Conservation (phyloP, 441 rosid species). For the Monsonia emarginata region DNA sequence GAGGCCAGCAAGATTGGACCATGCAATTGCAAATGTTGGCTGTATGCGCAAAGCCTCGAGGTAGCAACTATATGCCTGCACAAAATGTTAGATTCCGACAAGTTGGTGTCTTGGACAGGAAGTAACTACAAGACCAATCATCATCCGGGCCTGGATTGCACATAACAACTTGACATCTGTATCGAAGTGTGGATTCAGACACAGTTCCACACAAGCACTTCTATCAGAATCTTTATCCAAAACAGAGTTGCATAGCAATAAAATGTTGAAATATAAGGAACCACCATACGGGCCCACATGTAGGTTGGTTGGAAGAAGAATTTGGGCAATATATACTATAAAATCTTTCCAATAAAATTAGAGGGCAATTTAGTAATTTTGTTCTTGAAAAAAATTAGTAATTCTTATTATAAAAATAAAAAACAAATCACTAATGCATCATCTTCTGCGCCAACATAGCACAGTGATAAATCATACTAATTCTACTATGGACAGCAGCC, state of each 20-base stretch:
- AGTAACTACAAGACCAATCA: constrained; percentile 71
- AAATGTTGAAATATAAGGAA: background rate
- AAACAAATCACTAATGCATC: constrained; percentile 14
- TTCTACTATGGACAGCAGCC: constrained; percentile 6
- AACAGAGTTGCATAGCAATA: constrained; percentile 17
- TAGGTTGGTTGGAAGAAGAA: constrained; percentile 14
- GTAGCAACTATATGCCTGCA: constrained; percentile 98
- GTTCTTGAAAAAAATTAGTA: too few relatives aligned
- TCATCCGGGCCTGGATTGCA: constrained; percentile 73
- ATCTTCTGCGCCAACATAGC: constrained; percentile 15
- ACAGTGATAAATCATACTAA: constrained; percentile 11
- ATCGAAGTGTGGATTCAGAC: constrained; percentile 54
- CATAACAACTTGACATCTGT: constrained; percentile 63
- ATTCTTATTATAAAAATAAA: too few relatives aligned
- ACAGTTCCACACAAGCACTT: constrained; percentile 65
- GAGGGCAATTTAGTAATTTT: too few relatives aligned
- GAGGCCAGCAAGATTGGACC: constrained; percentile 99
- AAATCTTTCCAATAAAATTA: constrained; percentile 17
- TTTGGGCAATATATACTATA: constrained; percentile 26
- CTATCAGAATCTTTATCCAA: constrained; percentile 50
- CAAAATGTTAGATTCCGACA: constrained; percentile 69
- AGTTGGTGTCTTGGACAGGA: constrained; percentile 61
- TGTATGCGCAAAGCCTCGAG: constrained; percentile 90
- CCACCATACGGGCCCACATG: constrained; percentile 6
- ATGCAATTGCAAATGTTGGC: constrained; percentile 93